Evolutionary conservation across 2,329 filamentous ascomycete genomes (phyloP).

Genomic region (Diaporthe sp.): DNA sequence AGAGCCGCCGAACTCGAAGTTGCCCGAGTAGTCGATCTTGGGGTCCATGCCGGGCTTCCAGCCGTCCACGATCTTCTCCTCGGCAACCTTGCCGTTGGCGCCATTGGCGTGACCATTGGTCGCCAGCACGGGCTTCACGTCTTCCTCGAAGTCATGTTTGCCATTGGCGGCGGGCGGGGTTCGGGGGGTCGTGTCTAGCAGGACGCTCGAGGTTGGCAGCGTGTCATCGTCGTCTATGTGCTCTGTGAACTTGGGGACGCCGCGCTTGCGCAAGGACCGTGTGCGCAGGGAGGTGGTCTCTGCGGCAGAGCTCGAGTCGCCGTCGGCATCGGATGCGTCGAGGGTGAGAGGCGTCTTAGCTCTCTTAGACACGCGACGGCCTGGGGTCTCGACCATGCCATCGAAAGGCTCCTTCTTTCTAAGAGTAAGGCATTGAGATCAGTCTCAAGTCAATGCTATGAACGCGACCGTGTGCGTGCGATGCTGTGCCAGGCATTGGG

Average conservation of each 20-base stretch:
- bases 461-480: neutral
- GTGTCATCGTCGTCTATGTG: constrained; percentile 60
- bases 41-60: constrained; percentile 72
- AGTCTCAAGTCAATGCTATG: neutral
- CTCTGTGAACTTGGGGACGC: constrained; percentile 63
- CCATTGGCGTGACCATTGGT: constrained; percentile 42
- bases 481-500: neutral
- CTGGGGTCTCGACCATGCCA: constrained; percentile 71
- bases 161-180: neutral
- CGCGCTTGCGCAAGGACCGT: constrained; percentile 57
- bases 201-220: constrained; percentile 43
- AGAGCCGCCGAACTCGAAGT: constrained; percentile 89
- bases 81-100: constrained; percentile 47
- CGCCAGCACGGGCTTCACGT: constrained; percentile 18
- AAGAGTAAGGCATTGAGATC: neutral
- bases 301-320: constrained; percentile 62
- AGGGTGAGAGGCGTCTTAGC: constrained; percentile 63
- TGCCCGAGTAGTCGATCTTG: constrained; percentile 72
- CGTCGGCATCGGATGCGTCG: constrained; percentile 61
- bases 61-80: constrained; percentile 62
- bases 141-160: neutral
- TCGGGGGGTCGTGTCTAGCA: constrained; percentile 42
- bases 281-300: constrained; percentile 52
- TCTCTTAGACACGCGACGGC: constrained; percentile 57
- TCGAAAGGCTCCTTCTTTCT: constrained; percentile 74